phyloP scores from a whole-genome alignment of 106 monocot species.

The Allium fistulosum region DNA sequence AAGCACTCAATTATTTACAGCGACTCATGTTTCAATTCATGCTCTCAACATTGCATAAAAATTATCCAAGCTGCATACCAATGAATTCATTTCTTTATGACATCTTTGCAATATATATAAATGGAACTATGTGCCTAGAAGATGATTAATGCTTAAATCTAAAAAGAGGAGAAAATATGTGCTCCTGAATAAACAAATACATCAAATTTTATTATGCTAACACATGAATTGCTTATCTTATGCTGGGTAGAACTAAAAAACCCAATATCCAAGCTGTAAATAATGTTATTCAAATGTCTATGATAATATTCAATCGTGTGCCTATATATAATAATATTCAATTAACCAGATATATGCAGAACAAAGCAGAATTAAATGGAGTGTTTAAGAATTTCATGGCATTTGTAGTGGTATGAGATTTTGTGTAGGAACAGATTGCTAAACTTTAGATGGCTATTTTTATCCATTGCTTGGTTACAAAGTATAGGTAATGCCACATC shows the following conservation, averaged over 20 bases:
- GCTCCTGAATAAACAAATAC: too few species aligned
- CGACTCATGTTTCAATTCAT: too few species aligned
- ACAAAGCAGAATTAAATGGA: constrained; percentile 14
- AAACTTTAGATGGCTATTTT: constrained; percentile 56
- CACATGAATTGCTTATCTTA: background rate
- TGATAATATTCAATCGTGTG: background rate
- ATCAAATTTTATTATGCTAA: background rate
- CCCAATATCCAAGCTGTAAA: too few species aligned
- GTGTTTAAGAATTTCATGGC: constrained; percentile 55
- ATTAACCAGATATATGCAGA: background rate
- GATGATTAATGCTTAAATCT: too few species aligned
- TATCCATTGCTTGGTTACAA: constrained; percentile 49
- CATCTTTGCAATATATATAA: too few species aligned
- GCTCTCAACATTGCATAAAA: too few species aligned
- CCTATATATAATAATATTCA: background rate
- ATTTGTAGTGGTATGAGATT: constrained; percentile 55
- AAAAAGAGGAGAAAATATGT: too few species aligned
- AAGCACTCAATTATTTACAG: too few species aligned
- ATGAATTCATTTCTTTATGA: too few species aligned
- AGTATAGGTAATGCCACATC: constrained; percentile 29
- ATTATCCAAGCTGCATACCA: too few species aligned
- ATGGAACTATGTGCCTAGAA: too few species aligned
- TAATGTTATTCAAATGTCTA: background rate
- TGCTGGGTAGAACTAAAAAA: background rate
- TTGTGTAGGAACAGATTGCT: constrained; percentile 51